These are phyloP conservation scores for Carex littledalei DNA, from an alignment of 176 grass and related monocot genomes.

Conservation along the genomic window DNA sequence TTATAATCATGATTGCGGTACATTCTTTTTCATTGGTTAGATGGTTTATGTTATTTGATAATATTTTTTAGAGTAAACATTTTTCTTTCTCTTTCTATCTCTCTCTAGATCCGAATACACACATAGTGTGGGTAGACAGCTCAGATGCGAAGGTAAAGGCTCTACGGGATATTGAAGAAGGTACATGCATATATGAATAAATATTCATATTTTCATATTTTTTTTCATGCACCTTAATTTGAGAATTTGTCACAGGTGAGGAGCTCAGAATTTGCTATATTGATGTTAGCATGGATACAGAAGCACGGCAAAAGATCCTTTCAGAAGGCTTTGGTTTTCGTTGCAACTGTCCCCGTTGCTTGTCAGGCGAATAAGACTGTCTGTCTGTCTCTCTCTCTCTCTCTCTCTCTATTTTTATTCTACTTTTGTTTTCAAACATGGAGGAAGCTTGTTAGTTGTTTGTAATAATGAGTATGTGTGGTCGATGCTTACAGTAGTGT, in stretches of 20 bases:
- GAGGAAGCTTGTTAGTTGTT: not conserved
- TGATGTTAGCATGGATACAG: conserved; percentile 64
- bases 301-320: conserved; percentile 78
- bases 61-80: conserved; percentile 12
- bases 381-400: too few species aligned
- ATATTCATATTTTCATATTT: not conserved
- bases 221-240: not conserved
- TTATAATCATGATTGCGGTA: conserved; percentile 97
- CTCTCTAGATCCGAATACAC: conserved; percentile 78
- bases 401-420: not conserved
- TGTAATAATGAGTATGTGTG: not conserved
- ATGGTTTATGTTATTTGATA: conserved; percentile 5
- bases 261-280: conserved; percentile 92
- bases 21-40: conserved; percentile 1
- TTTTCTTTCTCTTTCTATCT: conserved; percentile 13
- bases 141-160: conserved; percentile 60
- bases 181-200: conserved; percentile 19
- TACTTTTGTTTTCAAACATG: not conserved
- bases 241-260: conserved; percentile 45
- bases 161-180: conserved; percentile 60
- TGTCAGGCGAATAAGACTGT: conserved; percentile 45
- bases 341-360: conserved; percentile 58
- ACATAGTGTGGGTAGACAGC: conserved; percentile 72
- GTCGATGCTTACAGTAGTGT: not conserved
- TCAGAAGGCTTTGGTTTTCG: conserved; percentile 69